Base-by-base conservation (phyloP, 2,329 filamentous ascomycete genomes). In the Aspergillus glaucus region DNA sequence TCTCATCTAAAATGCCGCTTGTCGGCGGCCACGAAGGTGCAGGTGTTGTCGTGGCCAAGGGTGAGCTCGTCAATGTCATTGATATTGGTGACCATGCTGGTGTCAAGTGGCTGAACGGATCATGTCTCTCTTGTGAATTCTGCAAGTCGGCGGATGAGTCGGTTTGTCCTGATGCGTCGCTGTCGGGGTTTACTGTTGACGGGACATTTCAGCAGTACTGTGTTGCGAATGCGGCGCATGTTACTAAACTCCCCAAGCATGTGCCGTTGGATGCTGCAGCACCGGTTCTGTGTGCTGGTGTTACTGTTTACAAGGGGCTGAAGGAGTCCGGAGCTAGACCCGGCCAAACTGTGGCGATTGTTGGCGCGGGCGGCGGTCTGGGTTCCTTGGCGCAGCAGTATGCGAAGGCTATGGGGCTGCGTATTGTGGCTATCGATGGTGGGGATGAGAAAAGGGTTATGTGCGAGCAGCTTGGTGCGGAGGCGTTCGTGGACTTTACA, bases 191-290 rank as follows among this genome's bases (percentile, higher is more conserved):
- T 79, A 94, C 88, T 4, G 89, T 95, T 65, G 88, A 95, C 67
- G 91, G 91, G 28, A 84, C 85, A 39, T 96, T 96, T 80, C 91
- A 96, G 76, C 84, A 95, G 76, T 96, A 95, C 75, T 82, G 81
- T 68, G 81, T 95, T 58, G 90, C 84, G 58, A 94, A 95, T 71
- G 90, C 89, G 14, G 82, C 86, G 15, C 88, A 95, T 69, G 83
- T 93, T 14, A 88, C 89, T 24, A 83, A 85, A 58, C 85, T 96
- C 55, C 87, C 87, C 56, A 86, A 91, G 70, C 81, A 86, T 14
- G 80, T 85, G 53, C 76, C 82, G 50, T 82, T 95, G 41, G 89
- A 91, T 63, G 82, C 82, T 45, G 78, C 94, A 50, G 80, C 88
- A 1, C 89, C 89, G 12, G 79, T 95, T 48, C 80, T 95, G 30